Base-by-base conservation (phyloP, 164 flowering plant species). In the Pachysandra terminalis region DNA sequence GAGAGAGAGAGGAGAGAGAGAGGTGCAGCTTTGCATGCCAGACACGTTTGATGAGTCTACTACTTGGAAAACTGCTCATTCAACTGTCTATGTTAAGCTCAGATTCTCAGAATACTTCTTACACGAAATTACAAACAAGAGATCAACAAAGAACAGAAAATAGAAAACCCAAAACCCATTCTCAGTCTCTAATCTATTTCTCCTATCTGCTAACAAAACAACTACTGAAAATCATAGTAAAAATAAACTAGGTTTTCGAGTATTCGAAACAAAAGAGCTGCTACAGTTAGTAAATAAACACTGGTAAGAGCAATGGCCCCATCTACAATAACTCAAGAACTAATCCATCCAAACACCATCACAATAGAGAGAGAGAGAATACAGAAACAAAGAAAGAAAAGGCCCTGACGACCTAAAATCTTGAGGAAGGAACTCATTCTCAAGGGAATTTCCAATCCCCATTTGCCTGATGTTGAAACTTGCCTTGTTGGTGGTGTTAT, bases 11-110 rank as follows among this genome's bases (percentile, higher is more conserved):
- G n/a, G n/a, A n/a, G 56, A 25, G 25, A 49, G 24, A 32, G 37
- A 32, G 37, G 7, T 41, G 65, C 24, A 61, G 65, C 65, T 12
- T 61, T 61, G 65, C 65, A 61, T 41, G 23, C 52, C 54, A 63
- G 41, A 22, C 65, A 63, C 65, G 65, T 63, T 45, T 45, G 23
- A 28, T 45, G 23, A 28, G 28, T 27, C 54, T 49, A 24, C 24
- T 49, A 21, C 45, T 10, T 40, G 5, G 51, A 56, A 49, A 63
- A 16, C 24, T 26, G 35, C 15, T 63, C 56, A 13, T 24, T 63
- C 56, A 63, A 49, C 66, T 49, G 37, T 63, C 56, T 14, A 49
- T 63, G 25, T 12, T 32, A 32, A 32, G 37, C 37, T 32, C 37
- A 45, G 51, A 15, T 5, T 45, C 51, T 3, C 4, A 45, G 51